Base-by-base conservation (phyloP, 148 eudicot species). In the Silene uniflora region DNA sequence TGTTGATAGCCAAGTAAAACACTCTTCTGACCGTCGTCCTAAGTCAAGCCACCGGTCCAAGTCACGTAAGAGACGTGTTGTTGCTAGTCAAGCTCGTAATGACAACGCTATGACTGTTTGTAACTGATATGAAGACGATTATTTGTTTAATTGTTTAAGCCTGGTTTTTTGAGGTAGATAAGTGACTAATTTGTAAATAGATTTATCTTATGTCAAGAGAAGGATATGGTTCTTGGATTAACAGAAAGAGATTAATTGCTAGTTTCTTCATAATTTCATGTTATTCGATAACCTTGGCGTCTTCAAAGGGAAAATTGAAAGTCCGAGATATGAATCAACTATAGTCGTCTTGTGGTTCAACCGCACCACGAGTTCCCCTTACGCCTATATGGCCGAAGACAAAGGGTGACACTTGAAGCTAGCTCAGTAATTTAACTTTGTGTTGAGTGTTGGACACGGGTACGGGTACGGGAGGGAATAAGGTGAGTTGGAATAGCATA, bases 21-120 rank as follows among this genome's bases (percentile, higher is more conserved):
- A 16, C 12, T 1, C 13, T n/a, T n/a, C 65, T 35, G 22, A 24
- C 18, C 39, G 27, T 35, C 39, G 27, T 35, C 49, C 12, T 32
- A 73, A 69, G 52, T 66, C 74, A 23, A 76, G 79, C 52, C 80
- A 49, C 4, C 42, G 46, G 32, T 42, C 58, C 18, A 77, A 24
- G 71, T 27, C 47, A 23, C 39, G 27, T 27, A 76, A 21, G 54
- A 72, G 67, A 66, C 67, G 56, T 16, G 64, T 14, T 9, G 17
- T 81, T 59, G 63, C 42, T 29, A 23, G 65, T 16, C 64, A 72
- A 46, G 4, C 17, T 59, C 54, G 76, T 27, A 75, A 71, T 23
- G 72, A 58, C 10, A 73, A 60, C 42, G 35, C 29, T 65, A 32
- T 60, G 47, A 79, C 76, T 8, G 61, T 76, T 81, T 61, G 42